Base-by-base conservation (phyloP, 148 eudicot species). In the Dianthus caryophyllus region DNA sequence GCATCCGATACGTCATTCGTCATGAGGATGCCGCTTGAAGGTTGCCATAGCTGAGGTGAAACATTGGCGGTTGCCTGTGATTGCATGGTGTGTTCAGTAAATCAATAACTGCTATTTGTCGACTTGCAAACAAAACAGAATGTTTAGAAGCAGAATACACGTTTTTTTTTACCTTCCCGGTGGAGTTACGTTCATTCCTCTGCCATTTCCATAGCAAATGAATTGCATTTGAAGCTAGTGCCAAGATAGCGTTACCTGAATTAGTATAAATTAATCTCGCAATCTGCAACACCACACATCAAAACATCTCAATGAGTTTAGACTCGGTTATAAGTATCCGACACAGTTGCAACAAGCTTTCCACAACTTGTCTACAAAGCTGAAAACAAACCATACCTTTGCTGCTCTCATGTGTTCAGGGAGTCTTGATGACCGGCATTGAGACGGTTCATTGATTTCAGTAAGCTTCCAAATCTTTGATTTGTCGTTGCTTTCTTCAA, bases 191-290 rank as follows among this genome's bases (percentile, higher is more conserved):
- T 25, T 84, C 86, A 74, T 66, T 84, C 60, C 88, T 73, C 65
- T 73, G 84, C 98, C 98, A 92, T 78, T 84, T 89, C 98, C 98
- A 92, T 4, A 92, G 96, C 52, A 87, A 76, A 76, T 92, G 98
- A 74, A 84, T 81, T 22, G 96, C 98, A 84, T 87, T 84, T 65
- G 85, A 82, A 55, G 91, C 88, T 75, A 92, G 80, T 48, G 98
- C 96, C 77, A 92, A 75, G 58, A 92, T 81, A 71, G 85, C 91
- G 73, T 75, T 85, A 29, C 98, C 98, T 22, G 98, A 78, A 69
- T 89, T 85, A 66, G 98, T 89, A 71, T 92, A 92, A 16, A 85
- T 81, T 76, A 92, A 75, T 77, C 94, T 92, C 75, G 91, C 84
- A 52, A 92, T 89, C 98, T 92, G 88, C 61, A 74, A 53, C 31